Base-by-base conservation (phyloP, 2,329 filamentous ascomycete genomes). In the Beauveria pseudobassiana region DNA sequence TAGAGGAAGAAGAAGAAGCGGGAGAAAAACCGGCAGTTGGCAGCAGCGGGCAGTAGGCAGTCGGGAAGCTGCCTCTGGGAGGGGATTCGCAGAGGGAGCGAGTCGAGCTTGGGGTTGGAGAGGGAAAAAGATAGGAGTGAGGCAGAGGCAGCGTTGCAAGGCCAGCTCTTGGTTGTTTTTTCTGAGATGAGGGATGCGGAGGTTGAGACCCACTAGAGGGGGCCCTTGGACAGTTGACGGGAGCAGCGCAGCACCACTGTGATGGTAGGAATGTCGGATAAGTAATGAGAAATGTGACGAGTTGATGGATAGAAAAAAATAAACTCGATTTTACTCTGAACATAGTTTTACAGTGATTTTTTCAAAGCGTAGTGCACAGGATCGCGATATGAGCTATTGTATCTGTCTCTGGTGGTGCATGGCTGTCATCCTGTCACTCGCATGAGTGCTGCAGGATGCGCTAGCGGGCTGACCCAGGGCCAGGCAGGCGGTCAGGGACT, bases 181-280 rank as follows among this genome's bases (percentile, higher is more conserved):
- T 63, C 59, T 50, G 51, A 59, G 50, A 62, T 63, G 61, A 63
- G 61, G 61, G 61, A 63, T 63, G 61, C 61, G 61, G 61, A 63
- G 61, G 61, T 38, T 51, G 20, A 59, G 61, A 63, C 61, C 61
- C 61, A 63, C 61, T 45, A 38, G 49, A 51, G 50, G 46, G 52
- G 24, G 58, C 40, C 24, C 34, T 59, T n/a, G 48, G 28, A 49
- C 18, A 34, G 46, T 30, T 16, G 34, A 46, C 9, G 9, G 26
- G 30, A 49, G 9, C 34, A 28, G 34, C 14, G 14, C 26, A 42
- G 51, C 34, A 54, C 34, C 28, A 51, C 7, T 20, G 3, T 4
- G 18, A 42, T 9, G 12, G 20, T 20, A 16, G 14, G 34, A 42
- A 38, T 40, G 7, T 40, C 20, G 9, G 6, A 16, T 53, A 9